These are phyloP conservation scores for Blastomyces silverae DNA, from an alignment of 2,329 filamentous ascomycete species.

Conservation along the genomic window DNA sequence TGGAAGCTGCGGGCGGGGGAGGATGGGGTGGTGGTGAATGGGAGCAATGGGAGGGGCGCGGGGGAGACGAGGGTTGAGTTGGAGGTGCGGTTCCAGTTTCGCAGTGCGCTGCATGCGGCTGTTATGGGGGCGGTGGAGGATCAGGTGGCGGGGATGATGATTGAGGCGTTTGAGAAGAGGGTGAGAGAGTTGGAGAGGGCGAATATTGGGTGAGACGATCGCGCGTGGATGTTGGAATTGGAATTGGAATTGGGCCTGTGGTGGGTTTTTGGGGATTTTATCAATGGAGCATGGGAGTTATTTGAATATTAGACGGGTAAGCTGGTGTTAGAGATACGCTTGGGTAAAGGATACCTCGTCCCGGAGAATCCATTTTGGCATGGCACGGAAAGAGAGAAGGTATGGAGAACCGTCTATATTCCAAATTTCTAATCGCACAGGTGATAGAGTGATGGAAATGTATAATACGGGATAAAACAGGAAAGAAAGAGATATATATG, in stretches of 20 bases:
- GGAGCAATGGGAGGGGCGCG: constrained; percentile 23
- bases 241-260: too few species aligned
- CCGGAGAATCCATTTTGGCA: neutral
- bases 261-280: neutral
- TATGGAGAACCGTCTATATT: neutral
- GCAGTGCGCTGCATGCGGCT: constrained; percentile 78
- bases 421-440: neutral
- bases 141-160: constrained; percentile 80
- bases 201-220: neutral
- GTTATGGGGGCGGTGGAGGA: constrained; percentile 75
- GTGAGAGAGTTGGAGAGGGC: constrained; percentile 54
- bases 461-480: neutral
- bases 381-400: neutral
- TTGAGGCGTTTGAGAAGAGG: constrained; percentile 83
- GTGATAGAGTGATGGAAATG: neutral
- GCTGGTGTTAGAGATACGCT: neutral
- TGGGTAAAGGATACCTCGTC: neutral
- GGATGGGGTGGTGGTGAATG: neutral
- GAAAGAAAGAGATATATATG: constrained; percentile 11
- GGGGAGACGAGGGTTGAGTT: constrained; percentile 65
- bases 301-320: neutral
- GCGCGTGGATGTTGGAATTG: too few species aligned
- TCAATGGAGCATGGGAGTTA: neutral
- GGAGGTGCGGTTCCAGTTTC: constrained; percentile 73
- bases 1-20: constrained; percentile 40